These are phyloP conservation scores for Epichloe gansuensis DNA, from an alignment of 2,329 filamentous ascomycete genomes.

Conservation along the genomic window DNA sequence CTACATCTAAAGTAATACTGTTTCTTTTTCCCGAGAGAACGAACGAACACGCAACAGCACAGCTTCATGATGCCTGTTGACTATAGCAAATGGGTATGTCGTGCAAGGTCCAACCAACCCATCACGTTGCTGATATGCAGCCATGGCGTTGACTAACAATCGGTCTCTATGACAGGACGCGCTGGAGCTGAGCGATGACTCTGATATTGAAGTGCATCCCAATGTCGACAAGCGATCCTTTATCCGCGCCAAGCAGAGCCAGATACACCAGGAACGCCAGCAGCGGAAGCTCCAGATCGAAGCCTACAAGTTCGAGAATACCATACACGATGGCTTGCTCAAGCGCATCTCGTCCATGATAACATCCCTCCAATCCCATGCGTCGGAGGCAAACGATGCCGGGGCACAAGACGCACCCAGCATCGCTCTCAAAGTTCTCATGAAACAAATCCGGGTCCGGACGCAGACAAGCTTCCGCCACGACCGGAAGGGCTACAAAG, in stretches of 20 bases:
- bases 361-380: slow-evolving; percentile 60
- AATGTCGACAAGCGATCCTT: slow-evolving; percentile 98
- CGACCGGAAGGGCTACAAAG: slow-evolving; percentile 70
- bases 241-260: slow-evolving; percentile 93
- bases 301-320: slow-evolving; percentile 81
- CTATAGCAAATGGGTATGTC: slow-evolving; percentile 57
- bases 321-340: slow-evolving; percentile 85
- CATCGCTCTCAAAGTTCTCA: slow-evolving; percentile 77
- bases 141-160: neutral
- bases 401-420: slow-evolving; percentile 55
- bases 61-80: slow-evolving; percentile 35
- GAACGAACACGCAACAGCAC: neutral
- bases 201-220: slow-evolving; percentile 94
- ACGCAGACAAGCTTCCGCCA: slow-evolving; percentile 62
- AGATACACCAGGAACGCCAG: slow-evolving; percentile 85
- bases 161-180: slow-evolving; percentile 48
- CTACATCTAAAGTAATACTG: neutral
- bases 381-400: slow-evolving; percentile 43
- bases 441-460: slow-evolving; percentile 62
- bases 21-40: neutral
- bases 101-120: neutral
- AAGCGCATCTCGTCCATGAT: slow-evolving; percentile 73
- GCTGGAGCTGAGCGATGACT: slow-evolving; percentile 95
- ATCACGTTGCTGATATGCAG: neutral
- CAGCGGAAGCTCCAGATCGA: slow-evolving; percentile 82